Evolutionary conservation across 768 basidiomycete species (phyloP).

Genomic region (Rhizopogon vinicolor): DNA sequence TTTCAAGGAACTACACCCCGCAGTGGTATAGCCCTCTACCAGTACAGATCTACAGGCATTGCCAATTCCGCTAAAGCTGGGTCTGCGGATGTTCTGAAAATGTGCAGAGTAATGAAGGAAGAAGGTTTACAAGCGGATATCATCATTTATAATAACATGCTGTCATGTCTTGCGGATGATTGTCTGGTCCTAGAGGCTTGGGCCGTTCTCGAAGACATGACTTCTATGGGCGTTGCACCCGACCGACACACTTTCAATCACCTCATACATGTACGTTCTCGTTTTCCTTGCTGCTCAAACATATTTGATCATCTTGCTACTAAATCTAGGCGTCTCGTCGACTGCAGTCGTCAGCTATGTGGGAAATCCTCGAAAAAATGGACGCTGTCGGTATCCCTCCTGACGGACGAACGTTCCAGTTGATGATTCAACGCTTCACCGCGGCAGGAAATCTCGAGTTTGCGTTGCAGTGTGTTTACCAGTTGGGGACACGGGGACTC

Average conservation of each 20-base stretch:
- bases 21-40: conserved; percentile 24
- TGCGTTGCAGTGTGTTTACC: conserved; percentile 55
- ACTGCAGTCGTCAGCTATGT: conserved; percentile 34
- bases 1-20: conserved; percentile 19
- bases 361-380: conserved; percentile 55
- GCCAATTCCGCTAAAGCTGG: conserved; percentile 11
- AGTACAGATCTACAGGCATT: conserved; percentile 23
- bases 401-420: conserved; percentile 49
- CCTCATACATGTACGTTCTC: conserved; percentile 51
- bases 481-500: conserved; percentile 50
- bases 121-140: conserved; percentile 48
- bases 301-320: conserved; percentile 8
- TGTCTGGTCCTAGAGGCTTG: conserved; percentile 47
- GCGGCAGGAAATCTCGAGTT: conserved; percentile 55
- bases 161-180: conserved; percentile 43
- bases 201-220: conserved; percentile 71
- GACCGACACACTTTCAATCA: conserved; percentile 50
- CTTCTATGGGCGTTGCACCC: conserved; percentile 42
- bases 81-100: conserved; percentile 24
- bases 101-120: conserved; percentile 51
- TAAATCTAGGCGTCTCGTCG: conserved; percentile 41
- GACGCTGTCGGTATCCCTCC: conserved; percentile 40
- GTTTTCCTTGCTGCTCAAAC: not conserved
- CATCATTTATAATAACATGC: conserved; percentile 51
- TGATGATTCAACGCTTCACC: conserved; percentile 46